Percentiles rank a stretch among this genome's conserved stretches.
phyloP scores from a whole-genome alignment of 805 yeast species.

The Teunomyces panamensis region DNA sequence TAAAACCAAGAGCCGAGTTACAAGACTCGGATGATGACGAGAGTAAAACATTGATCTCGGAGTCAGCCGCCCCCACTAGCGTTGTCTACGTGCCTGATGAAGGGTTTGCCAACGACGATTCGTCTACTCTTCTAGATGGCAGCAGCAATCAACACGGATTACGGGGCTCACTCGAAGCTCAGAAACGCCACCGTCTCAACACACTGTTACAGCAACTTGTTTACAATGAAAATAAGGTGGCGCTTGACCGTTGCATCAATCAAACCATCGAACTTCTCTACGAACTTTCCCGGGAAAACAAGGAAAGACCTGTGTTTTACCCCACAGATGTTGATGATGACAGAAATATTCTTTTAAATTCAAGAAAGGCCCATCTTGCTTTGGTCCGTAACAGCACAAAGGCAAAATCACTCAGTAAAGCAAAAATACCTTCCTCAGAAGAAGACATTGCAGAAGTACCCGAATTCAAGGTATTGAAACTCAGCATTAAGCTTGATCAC shows the following conservation, averaged over 20 bases:
- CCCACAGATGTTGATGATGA: slow-evolving; percentile 46
- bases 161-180: neutral
- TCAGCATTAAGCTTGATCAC: slow-evolving; percentile 58
- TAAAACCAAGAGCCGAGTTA: neutral
- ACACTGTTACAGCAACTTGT: slow-evolving; percentile 69
- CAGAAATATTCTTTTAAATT: slow-evolving; percentile 39
- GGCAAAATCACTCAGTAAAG: slow-evolving; percentile 15
- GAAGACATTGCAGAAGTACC: slow-evolving; percentile 21
- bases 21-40: slow-evolving; percentile 9
- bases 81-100: slow-evolving; percentile 33
- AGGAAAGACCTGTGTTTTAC: slow-evolving; percentile 57
- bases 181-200: slow-evolving; percentile 19
- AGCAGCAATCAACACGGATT: slow-evolving; percentile 1
- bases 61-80: slow-evolving; percentile 13
- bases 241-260: slow-evolving; percentile 60
- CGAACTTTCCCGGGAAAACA: slow-evolving; percentile 56
- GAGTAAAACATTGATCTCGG: slow-evolving; percentile 9
- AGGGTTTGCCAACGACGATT: slow-evolving; percentile 29
- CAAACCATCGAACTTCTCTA: slow-evolving; percentile 49
- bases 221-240: slow-evolving; percentile 68
- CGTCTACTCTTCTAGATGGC: slow-evolving; percentile 31
- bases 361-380: slow-evolving; percentile 52
- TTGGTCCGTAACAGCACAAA: slow-evolving; percentile 39
- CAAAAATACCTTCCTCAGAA: slow-evolving; percentile 8
- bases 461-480: slow-evolving; percentile 58